Base-by-base conservation (phyloP, 306 rosid genomes). In the Sicyos edulis region DNA sequence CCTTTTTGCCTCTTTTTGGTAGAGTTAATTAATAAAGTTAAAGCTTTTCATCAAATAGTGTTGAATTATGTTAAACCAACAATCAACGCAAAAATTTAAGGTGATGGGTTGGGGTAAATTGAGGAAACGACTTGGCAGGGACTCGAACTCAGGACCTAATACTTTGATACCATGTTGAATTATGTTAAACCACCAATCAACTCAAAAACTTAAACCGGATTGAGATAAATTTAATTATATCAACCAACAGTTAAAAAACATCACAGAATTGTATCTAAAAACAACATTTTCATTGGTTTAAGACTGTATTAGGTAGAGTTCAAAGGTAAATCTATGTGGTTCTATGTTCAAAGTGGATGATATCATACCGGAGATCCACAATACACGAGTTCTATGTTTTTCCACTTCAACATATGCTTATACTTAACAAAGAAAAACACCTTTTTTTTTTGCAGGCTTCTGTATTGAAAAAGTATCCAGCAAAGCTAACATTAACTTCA, bases 401-500 rank as follows among this genome's bases (percentile, higher is more conserved):
- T 24, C 20, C 9, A n/a, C 66, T 59, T 59, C 66, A 3, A 2
- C 1, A 60, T 20, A 19, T 54, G 59, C 9, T 52, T 52, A 52
- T 52, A 26, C 45, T 24, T 61, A 29, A 61, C 12, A 34, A 1
- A 34, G 44, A 15, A 11, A 50, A 12, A 10, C 12, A 62, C 34
- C n/a, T n/a, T 10, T 49, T 52, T 72, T 73, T 79, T 32, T 32
- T 32, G 80, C 87, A 85, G 90, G 90, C 86, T 79, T 86, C 88
- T 17, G 83, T 87, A 55, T 79, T 84, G 82, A 87, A 80, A 79
- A 85, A 81, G 73, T 81, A 85, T 76, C 92, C 92, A 45, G 88
- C 89, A 11, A 87, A 84, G 74, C 83, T 89, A 47, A 76, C 89
- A 45, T 77, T 85, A 64, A 84, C 91, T 4, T 84, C 91, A 13